Conservation (phyloP, 140 eudicot species). For the Stevia rebaudiana region DNA sequence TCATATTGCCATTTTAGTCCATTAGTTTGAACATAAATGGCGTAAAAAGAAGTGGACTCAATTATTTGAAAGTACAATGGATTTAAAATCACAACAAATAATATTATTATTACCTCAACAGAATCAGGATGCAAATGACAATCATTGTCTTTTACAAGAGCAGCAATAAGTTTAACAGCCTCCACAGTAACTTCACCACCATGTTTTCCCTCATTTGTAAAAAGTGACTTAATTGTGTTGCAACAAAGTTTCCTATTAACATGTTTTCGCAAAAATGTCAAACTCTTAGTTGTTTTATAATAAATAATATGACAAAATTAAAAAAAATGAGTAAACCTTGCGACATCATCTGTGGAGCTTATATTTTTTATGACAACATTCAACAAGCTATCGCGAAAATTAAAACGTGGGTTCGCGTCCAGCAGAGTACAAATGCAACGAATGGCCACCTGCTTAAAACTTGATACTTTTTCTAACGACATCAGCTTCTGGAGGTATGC, state of each 20-base stretch:
- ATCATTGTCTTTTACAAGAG: conserved; percentile 62
- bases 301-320: not conserved
- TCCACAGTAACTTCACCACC: conserved; percentile 94
- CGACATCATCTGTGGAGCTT: conserved; percentile 73
- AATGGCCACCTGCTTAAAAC: conserved; percentile 58
- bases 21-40: no score
- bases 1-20: no score
- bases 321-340: conserved; percentile 43
- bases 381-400: conserved; percentile 63
- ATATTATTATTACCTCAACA: conserved; percentile 49
- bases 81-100: no score
- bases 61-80: no score
- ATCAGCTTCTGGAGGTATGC: conserved; percentile 74
- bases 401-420: conserved; percentile 84
- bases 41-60: no score
- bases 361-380: conserved; percentile 63
- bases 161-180: conserved; percentile 72
- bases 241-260: conserved; percentile 65
- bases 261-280: not conserved
- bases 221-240: conserved; percentile 64
- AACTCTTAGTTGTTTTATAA: not conserved
- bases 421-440: conserved; percentile 81
- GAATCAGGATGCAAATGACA: conserved; percentile 95
- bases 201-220: conserved; percentile 82
- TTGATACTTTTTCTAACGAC: conserved; percentile 39